Conservation (phyloP, 345 rosid genomes). For the Citrus medica region DNA sequence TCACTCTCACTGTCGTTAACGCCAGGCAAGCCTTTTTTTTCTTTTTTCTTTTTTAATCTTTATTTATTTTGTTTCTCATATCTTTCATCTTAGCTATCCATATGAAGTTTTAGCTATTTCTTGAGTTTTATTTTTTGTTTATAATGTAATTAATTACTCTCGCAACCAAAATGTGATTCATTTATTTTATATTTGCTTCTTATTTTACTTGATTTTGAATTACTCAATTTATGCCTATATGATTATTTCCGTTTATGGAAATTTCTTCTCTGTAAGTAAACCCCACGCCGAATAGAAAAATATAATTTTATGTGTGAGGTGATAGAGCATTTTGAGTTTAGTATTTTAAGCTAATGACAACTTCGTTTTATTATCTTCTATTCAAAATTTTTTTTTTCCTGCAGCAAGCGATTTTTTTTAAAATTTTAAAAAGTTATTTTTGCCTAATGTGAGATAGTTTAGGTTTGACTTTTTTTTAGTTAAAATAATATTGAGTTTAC, state of each 20-base stretch:
- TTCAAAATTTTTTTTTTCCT: background rate
- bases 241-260: background rate
- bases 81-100: background rate
- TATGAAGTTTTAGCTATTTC: background rate
- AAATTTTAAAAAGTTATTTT: background rate
- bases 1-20: conserved; percentile 30
- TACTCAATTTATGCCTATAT: background rate
- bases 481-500: background rate
- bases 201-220: background rate
- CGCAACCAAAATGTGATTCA: background rate
- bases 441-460: background rate
- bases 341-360: background rate
- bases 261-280: conserved; percentile 11
- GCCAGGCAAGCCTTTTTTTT: conserved; percentile 28
- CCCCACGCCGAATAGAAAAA: conserved; percentile 1
- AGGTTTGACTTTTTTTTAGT: background rate
- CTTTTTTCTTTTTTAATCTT: background rate
- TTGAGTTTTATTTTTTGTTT: background rate
- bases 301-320: background rate
- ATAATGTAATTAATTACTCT: background rate
- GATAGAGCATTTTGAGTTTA: background rate
- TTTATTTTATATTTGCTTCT: background rate
- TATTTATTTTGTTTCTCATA: background rate
- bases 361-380: background rate
- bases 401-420: background rate